Evolutionary conservation across 108 stramenopile species (phyloP).

Genomic region (Nannochloropsis oceanica): DNA sequence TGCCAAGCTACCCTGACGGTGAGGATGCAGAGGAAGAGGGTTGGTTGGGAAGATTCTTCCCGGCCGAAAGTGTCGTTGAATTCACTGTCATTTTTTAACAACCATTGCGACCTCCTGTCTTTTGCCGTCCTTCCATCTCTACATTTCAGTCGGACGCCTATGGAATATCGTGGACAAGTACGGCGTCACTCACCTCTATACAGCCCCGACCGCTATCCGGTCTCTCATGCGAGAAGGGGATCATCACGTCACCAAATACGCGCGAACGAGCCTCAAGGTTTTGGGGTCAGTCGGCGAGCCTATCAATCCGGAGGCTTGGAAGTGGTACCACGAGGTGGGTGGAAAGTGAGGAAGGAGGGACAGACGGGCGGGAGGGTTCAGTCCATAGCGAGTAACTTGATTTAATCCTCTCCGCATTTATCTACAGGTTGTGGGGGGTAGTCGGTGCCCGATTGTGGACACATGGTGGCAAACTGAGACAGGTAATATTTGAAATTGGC

Average conservation of each 20-base stretch:
- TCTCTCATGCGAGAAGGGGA: slow-evolving; percentile 16
- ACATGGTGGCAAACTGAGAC: slow-evolving; percentile 38
- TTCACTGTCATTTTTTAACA: background rate
- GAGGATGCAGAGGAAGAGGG: background rate
- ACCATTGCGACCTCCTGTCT: background rate
- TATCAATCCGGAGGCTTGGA: slow-evolving; percentile 37
- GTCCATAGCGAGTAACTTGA: too few species aligned
- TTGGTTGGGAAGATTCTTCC: background rate
- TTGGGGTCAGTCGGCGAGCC: slow-evolving; percentile 34
- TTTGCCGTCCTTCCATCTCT: background rate
- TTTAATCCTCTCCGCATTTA: too few species aligned
- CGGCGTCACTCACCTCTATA: slow-evolving; percentile 25
- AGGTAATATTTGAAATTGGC: background rate
- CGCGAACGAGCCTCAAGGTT: slow-evolving; percentile 4
- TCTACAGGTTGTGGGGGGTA: slow-evolving; percentile 2
- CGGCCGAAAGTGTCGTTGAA: background rate
- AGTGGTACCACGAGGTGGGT: slow-evolving; percentile 21
- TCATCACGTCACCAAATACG: background rate
- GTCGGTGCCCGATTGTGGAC: slow-evolving; percentile 23
- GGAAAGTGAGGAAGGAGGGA: background rate
- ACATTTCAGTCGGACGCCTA: background rate
- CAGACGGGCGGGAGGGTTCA: background rate
- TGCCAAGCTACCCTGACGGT: slow-evolving; percentile 12
- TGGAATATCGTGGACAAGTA: slow-evolving; percentile 1
- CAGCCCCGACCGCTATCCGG: slow-evolving; percentile 30